Evolutionary conservation across 23 red algal species (phyloP).

Genomic region (Gracilaria domingensis): DNA sequence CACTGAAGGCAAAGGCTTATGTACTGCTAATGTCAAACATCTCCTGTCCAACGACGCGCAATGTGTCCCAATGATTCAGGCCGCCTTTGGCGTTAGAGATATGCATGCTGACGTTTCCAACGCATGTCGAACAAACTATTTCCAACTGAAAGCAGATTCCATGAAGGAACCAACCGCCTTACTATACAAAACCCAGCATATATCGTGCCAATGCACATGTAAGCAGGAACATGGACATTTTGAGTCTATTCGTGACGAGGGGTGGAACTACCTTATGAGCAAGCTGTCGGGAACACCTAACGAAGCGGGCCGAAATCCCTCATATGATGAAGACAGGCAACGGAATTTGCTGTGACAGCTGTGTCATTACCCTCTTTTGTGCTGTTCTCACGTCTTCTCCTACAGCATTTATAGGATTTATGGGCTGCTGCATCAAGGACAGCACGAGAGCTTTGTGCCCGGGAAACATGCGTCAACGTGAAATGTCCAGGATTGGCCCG

Average conservation of each 20-base stretch:
- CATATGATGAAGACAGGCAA: background rate
- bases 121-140: background rate
- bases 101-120: background rate
- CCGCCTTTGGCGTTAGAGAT: background rate
- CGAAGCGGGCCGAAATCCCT: background rate
- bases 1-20: background rate
- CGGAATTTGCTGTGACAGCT: constrained; percentile 31
- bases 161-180: background rate
- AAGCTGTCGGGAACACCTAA: background rate
- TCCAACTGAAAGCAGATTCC: background rate
- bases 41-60: background rate
- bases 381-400: background rate
- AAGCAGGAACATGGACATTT: background rate
- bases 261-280: background rate
- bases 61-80: background rate
- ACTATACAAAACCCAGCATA: background rate
- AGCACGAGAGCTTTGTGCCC: background rate
- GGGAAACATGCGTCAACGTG: background rate
- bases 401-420: background rate
- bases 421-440: background rate
- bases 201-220: background rate
- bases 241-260: background rate
- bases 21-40: constrained; percentile 9
- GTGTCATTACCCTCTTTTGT: background rate
- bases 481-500: background rate